Conservation (phyloP, 1,139 yeast genomes). For the Kazachstania sp. region DNA sequence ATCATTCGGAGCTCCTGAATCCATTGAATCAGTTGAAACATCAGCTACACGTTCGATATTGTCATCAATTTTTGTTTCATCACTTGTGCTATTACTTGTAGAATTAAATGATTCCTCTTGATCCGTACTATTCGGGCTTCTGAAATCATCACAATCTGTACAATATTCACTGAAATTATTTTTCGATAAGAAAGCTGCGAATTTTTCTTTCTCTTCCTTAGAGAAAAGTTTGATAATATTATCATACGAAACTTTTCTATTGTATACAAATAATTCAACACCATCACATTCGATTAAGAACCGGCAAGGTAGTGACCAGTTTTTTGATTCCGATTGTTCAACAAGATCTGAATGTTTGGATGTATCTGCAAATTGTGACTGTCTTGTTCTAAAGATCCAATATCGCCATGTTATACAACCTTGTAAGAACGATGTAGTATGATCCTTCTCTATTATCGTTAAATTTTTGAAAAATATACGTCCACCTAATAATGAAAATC, state of each 20-base stretch:
- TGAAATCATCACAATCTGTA: slow-evolving; percentile 10
- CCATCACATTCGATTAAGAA: slow-evolving; percentile 61
- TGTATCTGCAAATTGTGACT: slow-evolving; percentile 35
- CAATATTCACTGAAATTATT: slow-evolving; percentile 6
- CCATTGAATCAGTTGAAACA: neutral
- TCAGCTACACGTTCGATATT: neutral
- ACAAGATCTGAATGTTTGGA: slow-evolving; percentile 29
- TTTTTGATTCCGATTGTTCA: slow-evolving; percentile 29
- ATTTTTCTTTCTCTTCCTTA: slow-evolving; percentile 24
- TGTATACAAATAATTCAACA: slow-evolving; percentile 71
- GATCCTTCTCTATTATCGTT: slow-evolving; percentile 60
- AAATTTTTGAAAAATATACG: slow-evolving; percentile 69
- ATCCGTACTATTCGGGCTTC: slow-evolving; percentile 5
- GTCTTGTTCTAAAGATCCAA: slow-evolving; percentile 58
- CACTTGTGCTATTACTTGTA: neutral
- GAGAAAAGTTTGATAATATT: slow-evolving; percentile 43
- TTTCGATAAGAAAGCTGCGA: slow-evolving; percentile 22
- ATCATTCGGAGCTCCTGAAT: slow-evolving; percentile 16
- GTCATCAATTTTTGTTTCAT: neutral
- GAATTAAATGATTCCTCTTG: slow-evolving; percentile 4
- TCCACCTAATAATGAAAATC: slow-evolving; percentile 75
- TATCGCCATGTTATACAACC: slow-evolving; percentile 83
- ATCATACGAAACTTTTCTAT: slow-evolving; percentile 71
- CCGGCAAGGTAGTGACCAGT: slow-evolving; percentile 50
- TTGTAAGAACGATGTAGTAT: slow-evolving; percentile 58